These are phyloP conservation scores for Lichtheimia ramosa DNA, from an alignment of 371 early-diverging fungal species.

Conservation along the genomic window DNA sequence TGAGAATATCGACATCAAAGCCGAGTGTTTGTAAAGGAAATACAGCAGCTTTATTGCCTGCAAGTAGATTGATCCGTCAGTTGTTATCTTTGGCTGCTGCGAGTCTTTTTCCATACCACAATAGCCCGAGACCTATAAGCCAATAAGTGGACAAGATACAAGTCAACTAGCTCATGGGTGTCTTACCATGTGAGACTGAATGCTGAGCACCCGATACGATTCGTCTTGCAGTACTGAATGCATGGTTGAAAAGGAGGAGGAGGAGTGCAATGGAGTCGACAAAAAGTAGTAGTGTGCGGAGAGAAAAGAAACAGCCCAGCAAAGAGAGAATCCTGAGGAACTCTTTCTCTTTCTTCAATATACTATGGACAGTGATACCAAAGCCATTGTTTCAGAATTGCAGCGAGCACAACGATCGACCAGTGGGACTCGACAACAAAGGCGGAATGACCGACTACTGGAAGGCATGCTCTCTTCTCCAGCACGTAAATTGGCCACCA, in stretches of 20 bases:
- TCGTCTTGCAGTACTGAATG: not conserved
- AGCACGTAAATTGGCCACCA: conserved; percentile 20
- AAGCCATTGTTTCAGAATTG: conserved; percentile 5
- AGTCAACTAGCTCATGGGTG: not conserved
- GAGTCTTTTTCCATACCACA: conserved; percentile 53
- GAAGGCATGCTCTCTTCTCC: conserved; percentile 27
- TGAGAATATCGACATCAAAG: conserved; percentile 89
- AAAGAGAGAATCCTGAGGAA: no score
- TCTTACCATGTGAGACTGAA: conserved; percentile 88
- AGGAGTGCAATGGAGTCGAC: no score
- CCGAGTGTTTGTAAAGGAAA: conserved; percentile 90
- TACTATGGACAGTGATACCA: conserved; percentile 4
- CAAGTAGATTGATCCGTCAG: not conserved
- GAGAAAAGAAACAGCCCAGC: no score
- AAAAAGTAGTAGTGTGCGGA: no score
- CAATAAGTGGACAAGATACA: not conserved
- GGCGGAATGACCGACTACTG: conserved; percentile 7
- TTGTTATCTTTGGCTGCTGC: not conserved
- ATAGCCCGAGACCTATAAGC: conserved; percentile 67
- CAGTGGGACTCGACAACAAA: not conserved
- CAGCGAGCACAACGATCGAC: conserved; percentile 4
- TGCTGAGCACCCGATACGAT: conserved; percentile 71
- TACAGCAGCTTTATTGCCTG: conserved; percentile 84
- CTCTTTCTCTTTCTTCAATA: no score
- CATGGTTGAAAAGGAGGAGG: no score